These are phyloP conservation scores for Adenanthera pavonina DNA, from an alignment of 306 rosid species.

Conservation along the genomic window DNA sequence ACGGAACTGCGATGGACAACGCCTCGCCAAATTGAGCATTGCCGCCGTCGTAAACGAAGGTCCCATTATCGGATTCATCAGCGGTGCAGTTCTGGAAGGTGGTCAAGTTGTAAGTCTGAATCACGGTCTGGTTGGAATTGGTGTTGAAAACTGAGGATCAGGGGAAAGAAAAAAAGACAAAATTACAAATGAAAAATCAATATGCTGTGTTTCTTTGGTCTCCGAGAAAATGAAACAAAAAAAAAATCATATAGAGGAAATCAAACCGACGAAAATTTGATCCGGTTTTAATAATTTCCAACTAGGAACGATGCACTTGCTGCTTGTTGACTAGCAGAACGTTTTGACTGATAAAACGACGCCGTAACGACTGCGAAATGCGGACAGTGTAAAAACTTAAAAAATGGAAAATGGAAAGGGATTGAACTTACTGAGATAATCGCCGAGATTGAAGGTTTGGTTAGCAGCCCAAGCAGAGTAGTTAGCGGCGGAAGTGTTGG, in stretches of 20 bases:
- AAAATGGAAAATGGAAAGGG: neutral
- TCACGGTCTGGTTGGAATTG: conserved; percentile 73
- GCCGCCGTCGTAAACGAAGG: conserved; percentile 60
- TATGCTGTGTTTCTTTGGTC: neutral
- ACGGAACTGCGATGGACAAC: conserved; percentile 63
- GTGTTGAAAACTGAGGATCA: conserved; percentile 70
- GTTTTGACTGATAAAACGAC: neutral
- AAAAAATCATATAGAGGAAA: neutral
- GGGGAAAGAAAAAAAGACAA: neutral
- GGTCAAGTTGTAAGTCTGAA: conserved; percentile 75
- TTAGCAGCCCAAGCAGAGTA: conserved; percentile 81
- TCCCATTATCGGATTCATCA: conserved; percentile 63
- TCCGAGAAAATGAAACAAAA: neutral
- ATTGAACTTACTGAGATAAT: conserved; percentile 69
- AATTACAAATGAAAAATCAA: neutral
- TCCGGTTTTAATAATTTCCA: neutral
- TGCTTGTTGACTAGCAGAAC: neutral
- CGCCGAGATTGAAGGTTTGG: conserved; percentile 82
- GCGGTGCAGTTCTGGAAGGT: conserved; percentile 57
- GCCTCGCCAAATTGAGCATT: conserved; percentile 31
- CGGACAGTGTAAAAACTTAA: neutral
- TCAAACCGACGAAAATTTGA: neutral
- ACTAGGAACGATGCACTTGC: neutral
- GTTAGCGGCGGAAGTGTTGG: conserved; percentile 68
- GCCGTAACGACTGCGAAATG: neutral